These are phyloP conservation scores for Flaveria robusta DNA, from an alignment of 129 eudicot species.

Conservation along the genomic window DNA sequence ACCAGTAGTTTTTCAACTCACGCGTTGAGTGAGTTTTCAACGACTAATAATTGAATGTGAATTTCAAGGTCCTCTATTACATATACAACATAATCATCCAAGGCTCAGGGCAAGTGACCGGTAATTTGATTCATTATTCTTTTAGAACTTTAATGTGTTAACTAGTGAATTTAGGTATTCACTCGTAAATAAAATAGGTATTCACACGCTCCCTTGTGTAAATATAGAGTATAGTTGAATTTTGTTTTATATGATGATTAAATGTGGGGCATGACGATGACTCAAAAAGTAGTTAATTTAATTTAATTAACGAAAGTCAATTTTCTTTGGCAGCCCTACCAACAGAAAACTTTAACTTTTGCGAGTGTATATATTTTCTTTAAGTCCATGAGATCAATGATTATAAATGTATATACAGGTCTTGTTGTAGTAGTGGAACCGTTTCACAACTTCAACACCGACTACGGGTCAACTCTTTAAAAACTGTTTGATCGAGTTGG, in stretches of 20 bases:
- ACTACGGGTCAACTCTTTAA: constrained; percentile 32
- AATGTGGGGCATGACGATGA: neutral
- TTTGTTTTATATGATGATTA: neutral
- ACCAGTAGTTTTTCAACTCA: too few relatives aligned
- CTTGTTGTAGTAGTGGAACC: constrained; percentile 30
- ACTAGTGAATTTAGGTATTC: too few relatives aligned
- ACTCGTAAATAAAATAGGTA: too few relatives aligned
- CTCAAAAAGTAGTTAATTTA: neutral
- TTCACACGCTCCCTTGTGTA: neutral
- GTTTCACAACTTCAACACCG: constrained; percentile 34
- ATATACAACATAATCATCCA: too few relatives aligned
- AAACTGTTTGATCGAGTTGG: constrained; percentile 14
- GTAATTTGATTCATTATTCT: too few relatives aligned
- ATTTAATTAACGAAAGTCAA: constrained; percentile 5
- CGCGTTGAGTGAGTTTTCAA: too few relatives aligned
- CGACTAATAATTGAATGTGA: too few relatives aligned
- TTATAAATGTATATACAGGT: constrained; percentile 23
- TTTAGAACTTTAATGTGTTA: too few relatives aligned
- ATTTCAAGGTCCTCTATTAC: too few relatives aligned
- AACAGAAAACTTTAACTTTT: constrained; percentile 24
- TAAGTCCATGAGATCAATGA: constrained; percentile 32
- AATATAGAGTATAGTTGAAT: neutral
- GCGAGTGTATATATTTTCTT: constrained; percentile 3
- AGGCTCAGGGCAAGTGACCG: too few relatives aligned
- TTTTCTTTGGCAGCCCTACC: constrained; percentile 20